These are phyloP conservation scores for Melampsora americana DNA, from an alignment of 1,284 basidiomycete species.

Conservation along the genomic window DNA sequence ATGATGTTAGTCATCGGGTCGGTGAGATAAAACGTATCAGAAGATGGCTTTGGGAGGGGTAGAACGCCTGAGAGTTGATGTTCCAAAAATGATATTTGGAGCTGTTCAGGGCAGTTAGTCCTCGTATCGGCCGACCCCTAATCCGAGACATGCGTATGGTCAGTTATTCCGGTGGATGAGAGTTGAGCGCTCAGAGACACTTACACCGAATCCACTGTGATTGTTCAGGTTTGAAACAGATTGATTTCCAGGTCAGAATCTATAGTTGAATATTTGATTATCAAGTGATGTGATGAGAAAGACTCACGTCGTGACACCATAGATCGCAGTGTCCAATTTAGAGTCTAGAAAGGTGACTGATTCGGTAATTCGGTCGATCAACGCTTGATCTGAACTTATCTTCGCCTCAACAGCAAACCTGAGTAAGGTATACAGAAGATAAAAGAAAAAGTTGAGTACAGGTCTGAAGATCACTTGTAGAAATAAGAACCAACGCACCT, in stretches of 20 bases:
- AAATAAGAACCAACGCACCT: conserved; percentile 63
- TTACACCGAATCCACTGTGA: conserved; percentile 48
- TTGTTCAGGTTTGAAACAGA: too few relatives aligned
- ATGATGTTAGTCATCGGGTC: conserved; percentile 59
- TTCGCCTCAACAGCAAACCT: conserved; percentile 4
- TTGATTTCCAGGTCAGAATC: too few relatives aligned
- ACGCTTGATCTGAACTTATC: conserved; percentile 60
- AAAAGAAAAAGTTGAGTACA: conserved; percentile 58
- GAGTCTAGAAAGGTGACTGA: conserved; percentile 48
- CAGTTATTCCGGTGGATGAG: conserved; percentile 28
- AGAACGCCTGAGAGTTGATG: conserved; percentile 71
- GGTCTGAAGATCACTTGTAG: conserved; percentile 60
- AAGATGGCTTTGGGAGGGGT: conserved; percentile 58
- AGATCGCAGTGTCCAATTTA: conserved; percentile 28
- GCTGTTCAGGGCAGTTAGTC: conserved; percentile 65
- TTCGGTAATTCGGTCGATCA: conserved; percentile 66
- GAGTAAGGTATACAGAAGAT: not conserved
- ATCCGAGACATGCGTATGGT: conserved; percentile 47
- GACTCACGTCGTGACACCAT: conserved; percentile 38
- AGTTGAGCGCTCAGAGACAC: conserved; percentile 27
- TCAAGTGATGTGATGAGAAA: too few relatives aligned
- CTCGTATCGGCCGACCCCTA: conserved; percentile 63
- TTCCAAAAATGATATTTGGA: conserved; percentile 73
- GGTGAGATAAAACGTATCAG: conserved; percentile 59
- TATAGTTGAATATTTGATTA: too few relatives aligned